Conservation (phyloP, 768 basidiomycete species). For the Termitomyces sp. region DNA sequence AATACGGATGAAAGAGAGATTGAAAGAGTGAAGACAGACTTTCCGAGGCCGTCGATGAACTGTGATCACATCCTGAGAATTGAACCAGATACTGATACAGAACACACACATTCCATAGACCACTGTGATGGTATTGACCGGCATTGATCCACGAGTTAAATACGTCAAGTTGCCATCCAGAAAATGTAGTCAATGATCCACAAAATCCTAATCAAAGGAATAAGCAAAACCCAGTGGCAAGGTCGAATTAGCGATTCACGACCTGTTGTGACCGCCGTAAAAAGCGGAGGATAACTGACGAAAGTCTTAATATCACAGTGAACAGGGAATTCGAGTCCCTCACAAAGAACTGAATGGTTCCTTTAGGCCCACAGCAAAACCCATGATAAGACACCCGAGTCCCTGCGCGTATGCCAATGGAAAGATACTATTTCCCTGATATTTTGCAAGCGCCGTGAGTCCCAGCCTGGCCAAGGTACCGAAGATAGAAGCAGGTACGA, state of each 20-base stretch:
- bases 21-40: constrained; percentile 72
- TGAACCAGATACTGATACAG: not conserved
- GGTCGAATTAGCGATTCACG: constrained; percentile 7
- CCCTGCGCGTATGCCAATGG: constrained; percentile 82
- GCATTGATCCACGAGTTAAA: constrained; percentile 83
- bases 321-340: constrained; percentile 20
- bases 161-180: constrained; percentile 87
- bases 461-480: constrained; percentile 84
- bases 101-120: constrained; percentile 64
- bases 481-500: constrained; percentile 78
- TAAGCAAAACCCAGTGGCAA: not conserved
- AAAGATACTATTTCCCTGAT: constrained; percentile 73
- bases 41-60: constrained; percentile 84
- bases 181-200: constrained; percentile 95
- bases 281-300: constrained; percentile 81
- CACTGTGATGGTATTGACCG: constrained; percentile 44
- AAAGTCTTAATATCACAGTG: constrained; percentile 1
- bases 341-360: constrained; percentile 72
- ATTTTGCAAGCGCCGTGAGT: constrained; percentile 64
- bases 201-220: constrained; percentile 67
- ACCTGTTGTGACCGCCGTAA: constrained; percentile 87
- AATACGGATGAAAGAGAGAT: constrained; percentile 71
- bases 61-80: constrained; percentile 23
- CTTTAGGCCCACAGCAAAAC: constrained; percentile 64
- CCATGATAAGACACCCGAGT: constrained; percentile 90